These are phyloP conservation scores for Tylopilus sp. DNA, from an alignment of 1,284 basidiomycete species.

Conservation along the genomic window DNA sequence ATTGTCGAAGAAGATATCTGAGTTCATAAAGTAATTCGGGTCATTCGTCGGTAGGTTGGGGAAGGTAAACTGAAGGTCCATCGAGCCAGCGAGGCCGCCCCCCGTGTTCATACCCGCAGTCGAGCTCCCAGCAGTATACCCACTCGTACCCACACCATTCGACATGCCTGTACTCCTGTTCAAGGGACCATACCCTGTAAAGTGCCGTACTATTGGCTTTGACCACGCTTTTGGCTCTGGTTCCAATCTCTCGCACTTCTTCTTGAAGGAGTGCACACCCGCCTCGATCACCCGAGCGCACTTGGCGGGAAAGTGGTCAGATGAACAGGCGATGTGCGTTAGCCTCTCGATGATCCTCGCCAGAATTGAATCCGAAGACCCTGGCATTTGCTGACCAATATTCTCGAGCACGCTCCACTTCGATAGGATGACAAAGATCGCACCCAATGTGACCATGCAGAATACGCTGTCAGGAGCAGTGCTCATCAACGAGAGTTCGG, in stretches of 20 bases:
- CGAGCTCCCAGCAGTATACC: conserved; percentile 15
- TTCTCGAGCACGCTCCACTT: conserved; percentile 40
- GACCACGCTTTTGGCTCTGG: conserved; percentile 20
- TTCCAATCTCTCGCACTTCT: conserved; percentile 26
- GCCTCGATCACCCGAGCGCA: conserved; percentile 40
- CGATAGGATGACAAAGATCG: conserved; percentile 39
- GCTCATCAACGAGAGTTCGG: conserved; percentile 35
- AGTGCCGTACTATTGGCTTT: conserved; percentile 25
- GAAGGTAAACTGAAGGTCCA: conserved; percentile 20
- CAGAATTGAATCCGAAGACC: conserved; percentile 39
- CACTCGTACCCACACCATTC: conserved; percentile 16
- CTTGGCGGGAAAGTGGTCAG: conserved; percentile 40
- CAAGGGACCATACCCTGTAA: conserved; percentile 19
- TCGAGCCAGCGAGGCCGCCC: background rate
- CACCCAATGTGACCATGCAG: conserved; percentile 40
- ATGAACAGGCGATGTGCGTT: conserved; percentile 33
- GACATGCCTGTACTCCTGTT: conserved; percentile 18
- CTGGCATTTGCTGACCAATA: conserved; percentile 33
- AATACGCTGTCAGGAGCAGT: conserved; percentile 43
- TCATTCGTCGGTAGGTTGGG: conserved; percentile 28
- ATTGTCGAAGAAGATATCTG: conserved; percentile 36
- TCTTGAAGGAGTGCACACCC: conserved; percentile 32
- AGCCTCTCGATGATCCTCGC: conserved; percentile 35
- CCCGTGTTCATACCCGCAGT: background rate
- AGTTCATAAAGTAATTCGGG: conserved; percentile 30